These are phyloP conservation scores for Cenchrus purpureus DNA, from an alignment of 176 grass and related monocot genomes.

Conservation along the genomic window DNA sequence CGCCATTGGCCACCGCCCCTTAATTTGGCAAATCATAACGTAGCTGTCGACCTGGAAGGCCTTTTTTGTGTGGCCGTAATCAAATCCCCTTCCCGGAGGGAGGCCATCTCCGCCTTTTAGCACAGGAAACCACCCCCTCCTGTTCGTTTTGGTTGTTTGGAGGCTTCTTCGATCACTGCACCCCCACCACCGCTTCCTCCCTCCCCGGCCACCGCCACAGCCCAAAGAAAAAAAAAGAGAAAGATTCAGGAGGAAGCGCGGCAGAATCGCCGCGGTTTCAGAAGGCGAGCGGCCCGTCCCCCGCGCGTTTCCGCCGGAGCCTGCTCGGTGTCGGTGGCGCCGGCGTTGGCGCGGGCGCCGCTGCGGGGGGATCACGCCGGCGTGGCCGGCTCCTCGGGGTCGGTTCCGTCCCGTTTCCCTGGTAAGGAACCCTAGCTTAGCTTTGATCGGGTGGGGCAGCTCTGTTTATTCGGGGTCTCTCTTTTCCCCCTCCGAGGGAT, in stretches of 20 bases:
- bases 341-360: background rate
- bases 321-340: background rate
- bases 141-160: constrained; percentile 16
- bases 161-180: constrained; percentile 17
- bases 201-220: background rate
- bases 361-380: background rate
- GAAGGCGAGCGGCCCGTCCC: too few relatives aligned
- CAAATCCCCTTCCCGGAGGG: constrained; percentile 3
- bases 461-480: constrained; percentile 15
- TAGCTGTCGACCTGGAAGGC: background rate
- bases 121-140: background rate
- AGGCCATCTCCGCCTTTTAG: background rate
- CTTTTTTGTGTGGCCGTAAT: constrained; percentile 38
- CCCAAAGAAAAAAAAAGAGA: background rate
- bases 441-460: background rate
- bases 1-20: constrained; percentile 35
- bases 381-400: background rate
- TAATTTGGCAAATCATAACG: constrained; percentile 32
- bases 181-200: background rate
- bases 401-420: background rate
- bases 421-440: constrained; percentile 38
- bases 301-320: constrained; percentile 7
- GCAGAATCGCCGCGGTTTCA: background rate
- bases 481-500: constrained; percentile 1
- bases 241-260: background rate